phyloP scores from a whole-genome alignment of 768 basidiomycete genomes.

The Russula sp. region DNA sequence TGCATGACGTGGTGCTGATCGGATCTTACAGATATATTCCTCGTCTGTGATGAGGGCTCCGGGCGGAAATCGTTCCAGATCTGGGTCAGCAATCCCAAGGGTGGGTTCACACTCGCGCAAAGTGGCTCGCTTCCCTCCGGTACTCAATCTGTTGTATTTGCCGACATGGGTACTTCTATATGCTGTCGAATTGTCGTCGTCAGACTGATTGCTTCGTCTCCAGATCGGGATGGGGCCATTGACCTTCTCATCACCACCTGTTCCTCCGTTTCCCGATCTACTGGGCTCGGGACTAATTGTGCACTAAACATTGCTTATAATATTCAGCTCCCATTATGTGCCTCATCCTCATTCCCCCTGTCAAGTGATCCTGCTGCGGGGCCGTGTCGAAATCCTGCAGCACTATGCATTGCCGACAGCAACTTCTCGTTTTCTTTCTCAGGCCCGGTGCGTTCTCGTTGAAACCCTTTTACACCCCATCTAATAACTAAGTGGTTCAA shows the following conservation, averaged over 20 bases:
- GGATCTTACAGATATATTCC: conserved; percentile 68
- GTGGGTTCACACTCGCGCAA: conserved; percentile 69
- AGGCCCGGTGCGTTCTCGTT: conserved; percentile 14
- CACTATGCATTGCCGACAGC: conserved; percentile 80
- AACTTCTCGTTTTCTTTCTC: conserved; percentile 66
- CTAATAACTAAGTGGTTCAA: background rate
- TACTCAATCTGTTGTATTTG: conserved; percentile 78
- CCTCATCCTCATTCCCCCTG: conserved; percentile 50
- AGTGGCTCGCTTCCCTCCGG: conserved; percentile 70
- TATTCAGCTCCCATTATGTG: conserved; percentile 80
- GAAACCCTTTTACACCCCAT: no score
- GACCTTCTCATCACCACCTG: conserved; percentile 94
- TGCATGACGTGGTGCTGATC: conserved; percentile 5
- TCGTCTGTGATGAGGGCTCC: conserved; percentile 65
- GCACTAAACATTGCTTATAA: conserved; percentile 92
- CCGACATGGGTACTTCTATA: conserved; percentile 69
- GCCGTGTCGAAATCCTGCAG: conserved; percentile 67
- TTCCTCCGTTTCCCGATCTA: conserved; percentile 57
- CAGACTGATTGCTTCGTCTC: background rate
- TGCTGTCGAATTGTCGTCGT: background rate
- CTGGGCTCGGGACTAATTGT: conserved; percentile 75
- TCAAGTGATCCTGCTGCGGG: conserved; percentile 38
- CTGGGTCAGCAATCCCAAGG: conserved; percentile 83
- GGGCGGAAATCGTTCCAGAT: conserved; percentile 75
- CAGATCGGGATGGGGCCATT: conserved; percentile 94